phyloP scores from a whole-genome alignment of 257 asterid species.

The Echium plantagineum region DNA sequence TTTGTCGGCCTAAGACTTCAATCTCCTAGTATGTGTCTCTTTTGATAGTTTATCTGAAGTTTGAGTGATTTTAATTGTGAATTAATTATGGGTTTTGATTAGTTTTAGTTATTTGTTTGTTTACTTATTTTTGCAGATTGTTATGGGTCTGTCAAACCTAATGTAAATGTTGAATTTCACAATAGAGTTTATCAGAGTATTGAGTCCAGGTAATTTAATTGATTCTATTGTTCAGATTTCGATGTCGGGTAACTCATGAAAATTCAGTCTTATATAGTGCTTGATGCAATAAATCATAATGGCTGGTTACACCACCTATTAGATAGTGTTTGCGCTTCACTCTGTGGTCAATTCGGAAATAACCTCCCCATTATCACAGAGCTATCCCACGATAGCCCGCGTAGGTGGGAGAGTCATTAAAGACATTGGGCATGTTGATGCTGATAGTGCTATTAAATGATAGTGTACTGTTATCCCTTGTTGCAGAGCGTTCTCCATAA shows the following conservation, averaged over 20 bases:
- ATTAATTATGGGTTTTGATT: not conserved
- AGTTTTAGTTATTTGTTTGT: not conserved
- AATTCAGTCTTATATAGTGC: not conserved
- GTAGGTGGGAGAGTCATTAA: too few relatives aligned
- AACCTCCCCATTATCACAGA: too few relatives aligned
- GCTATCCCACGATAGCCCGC: too few relatives aligned
- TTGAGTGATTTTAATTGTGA: not conserved
- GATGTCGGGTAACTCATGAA: not conserved
- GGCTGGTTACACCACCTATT: too few relatives aligned
- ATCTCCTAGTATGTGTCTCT: conserved; percentile 45
- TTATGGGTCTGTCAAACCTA: conserved; percentile 38
- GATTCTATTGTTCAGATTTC: conserved; percentile 6
- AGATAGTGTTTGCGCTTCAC: too few relatives aligned
- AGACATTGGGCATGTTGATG: too few relatives aligned
- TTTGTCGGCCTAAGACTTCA: conserved; percentile 59
- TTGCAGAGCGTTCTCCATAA: too few relatives aligned
- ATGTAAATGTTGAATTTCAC: conserved; percentile 57
- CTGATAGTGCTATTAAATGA: too few relatives aligned
- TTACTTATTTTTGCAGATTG: conserved; percentile 31
- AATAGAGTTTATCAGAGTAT: conserved; percentile 53
- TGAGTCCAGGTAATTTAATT: conserved; percentile 42
- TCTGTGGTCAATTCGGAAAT: too few relatives aligned
- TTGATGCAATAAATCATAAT: not conserved
- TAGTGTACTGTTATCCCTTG: too few relatives aligned
- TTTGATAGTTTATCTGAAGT: not conserved